These are phyloP conservation scores for Puccinia coronata DNA, from an alignment of 1,284 basidiomycete species.

Conservation along the genomic window DNA sequence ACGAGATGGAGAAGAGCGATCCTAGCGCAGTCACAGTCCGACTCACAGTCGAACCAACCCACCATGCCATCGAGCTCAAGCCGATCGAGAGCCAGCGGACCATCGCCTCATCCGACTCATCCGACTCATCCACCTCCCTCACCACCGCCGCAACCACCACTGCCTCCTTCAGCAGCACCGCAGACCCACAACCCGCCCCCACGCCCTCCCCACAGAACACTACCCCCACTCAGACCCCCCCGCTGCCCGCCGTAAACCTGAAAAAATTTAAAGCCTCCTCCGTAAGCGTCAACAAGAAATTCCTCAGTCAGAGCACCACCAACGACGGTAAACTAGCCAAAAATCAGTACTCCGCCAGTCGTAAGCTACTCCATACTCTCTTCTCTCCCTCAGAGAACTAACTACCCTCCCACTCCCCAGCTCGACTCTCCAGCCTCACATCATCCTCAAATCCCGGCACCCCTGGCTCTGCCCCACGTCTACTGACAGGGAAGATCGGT, in stretches of 20 bases:
- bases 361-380: slow-evolving; percentile 20
- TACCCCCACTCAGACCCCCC: too few relatives aligned
- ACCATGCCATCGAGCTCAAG: background rate
- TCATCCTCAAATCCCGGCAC: slow-evolving; percentile 18
- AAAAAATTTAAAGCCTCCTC: slow-evolving; percentile 50
- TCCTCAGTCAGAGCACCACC: slow-evolving; percentile 44
- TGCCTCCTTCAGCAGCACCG: background rate
- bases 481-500: slow-evolving; percentile 43
- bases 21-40: background rate
- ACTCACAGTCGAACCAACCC: background rate
- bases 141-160: too few relatives aligned
- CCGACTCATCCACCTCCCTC: background rate
- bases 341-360: slow-evolving; percentile 11
- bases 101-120: background rate
- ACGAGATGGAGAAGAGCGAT: background rate
- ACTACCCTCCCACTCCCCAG: background rate
- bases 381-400: too few relatives aligned
- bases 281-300: slow-evolving; percentile 48
- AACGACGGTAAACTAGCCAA: slow-evolving; percentile 30
- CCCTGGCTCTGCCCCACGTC: slow-evolving; percentile 29
- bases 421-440: slow-evolving; percentile 47
- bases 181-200: background rate
- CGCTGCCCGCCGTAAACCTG: background rate
- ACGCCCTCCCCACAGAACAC: too few relatives aligned
- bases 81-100: background rate